These are phyloP conservation scores for Tulasnella sp. DNA, from an alignment of 768 basidiomycete genomes.

Conservation along the genomic window DNA sequence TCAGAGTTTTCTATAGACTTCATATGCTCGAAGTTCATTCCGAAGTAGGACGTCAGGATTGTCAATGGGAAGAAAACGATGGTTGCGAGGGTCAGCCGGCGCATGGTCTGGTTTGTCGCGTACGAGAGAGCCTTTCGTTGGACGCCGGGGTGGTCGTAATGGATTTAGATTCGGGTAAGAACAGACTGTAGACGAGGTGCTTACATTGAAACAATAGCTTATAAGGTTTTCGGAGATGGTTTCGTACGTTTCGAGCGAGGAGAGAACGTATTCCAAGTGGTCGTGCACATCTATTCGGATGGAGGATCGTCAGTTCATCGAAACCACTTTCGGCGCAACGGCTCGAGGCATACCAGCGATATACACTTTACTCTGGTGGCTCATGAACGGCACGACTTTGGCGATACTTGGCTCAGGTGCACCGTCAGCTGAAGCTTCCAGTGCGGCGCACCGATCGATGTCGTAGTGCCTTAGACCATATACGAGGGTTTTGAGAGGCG, in stretches of 20 bases:
- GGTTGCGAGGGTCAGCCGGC: constrained; percentile 52
- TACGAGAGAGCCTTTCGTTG: constrained; percentile 37
- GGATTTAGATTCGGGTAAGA: neutral
- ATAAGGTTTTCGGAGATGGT: constrained; percentile 61
- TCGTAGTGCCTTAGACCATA: constrained; percentile 62
- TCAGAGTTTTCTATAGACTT: constrained; percentile 3
- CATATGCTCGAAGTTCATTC: constrained; percentile 23
- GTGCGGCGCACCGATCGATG: constrained; percentile 50
- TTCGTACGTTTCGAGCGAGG: constrained; percentile 61
- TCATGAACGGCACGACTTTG: constrained; percentile 50
- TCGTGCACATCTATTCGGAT: constrained; percentile 55
- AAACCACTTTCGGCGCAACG: neutral
- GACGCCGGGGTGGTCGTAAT: neutral
- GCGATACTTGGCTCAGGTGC: neutral
- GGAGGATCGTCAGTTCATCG: neutral
- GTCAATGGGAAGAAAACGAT: constrained; percentile 57
- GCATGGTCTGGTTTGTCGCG: constrained; percentile 69
- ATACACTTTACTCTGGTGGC: constrained; percentile 57
- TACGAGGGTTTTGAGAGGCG: constrained; percentile 57
- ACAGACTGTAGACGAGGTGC: constrained; percentile 27
- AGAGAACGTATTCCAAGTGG: constrained; percentile 62
- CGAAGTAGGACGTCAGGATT: constrained; percentile 62
- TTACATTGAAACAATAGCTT: constrained; percentile 61
- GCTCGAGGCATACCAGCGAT: constrained; percentile 29
- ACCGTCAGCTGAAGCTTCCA: constrained; percentile 34